These are phyloP conservation scores for Sugiyamaella pinicola DNA, from an alignment of 1,139 yeast species.

Conservation along the genomic window DNA sequence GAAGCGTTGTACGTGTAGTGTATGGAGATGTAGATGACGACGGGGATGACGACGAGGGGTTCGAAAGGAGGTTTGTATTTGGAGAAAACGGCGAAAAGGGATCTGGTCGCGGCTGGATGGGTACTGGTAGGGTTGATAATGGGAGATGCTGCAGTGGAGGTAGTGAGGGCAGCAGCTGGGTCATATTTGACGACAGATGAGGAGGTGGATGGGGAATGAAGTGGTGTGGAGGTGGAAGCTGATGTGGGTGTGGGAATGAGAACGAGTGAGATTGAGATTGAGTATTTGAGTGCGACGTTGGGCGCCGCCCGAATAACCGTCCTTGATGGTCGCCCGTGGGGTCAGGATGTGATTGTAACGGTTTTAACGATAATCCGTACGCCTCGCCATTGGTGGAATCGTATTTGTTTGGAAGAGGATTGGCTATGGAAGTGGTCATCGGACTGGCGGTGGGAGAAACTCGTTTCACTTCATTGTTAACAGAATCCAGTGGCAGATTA, in stretches of 20 bases:
- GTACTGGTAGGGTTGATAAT: background rate
- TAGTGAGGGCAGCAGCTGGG: background rate
- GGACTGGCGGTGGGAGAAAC: background rate
- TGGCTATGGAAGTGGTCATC: background rate
- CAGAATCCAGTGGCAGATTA: too few relatives aligned
- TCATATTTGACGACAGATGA: background rate
- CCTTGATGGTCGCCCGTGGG: background rate
- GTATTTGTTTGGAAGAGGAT: background rate
- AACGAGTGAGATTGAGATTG: background rate
- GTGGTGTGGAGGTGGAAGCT: too few relatives aligned
- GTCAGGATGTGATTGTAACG: background rate
- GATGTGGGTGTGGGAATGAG: too few relatives aligned
- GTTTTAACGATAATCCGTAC: background rate
- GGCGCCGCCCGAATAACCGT: too few relatives aligned
- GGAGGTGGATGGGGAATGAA: too few relatives aligned
- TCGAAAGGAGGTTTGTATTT: too few relatives aligned
- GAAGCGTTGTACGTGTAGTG: background rate
- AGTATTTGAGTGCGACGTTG: too few relatives aligned
- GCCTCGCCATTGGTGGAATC: background rate
- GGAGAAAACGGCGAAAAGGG: background rate
- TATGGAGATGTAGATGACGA: background rate
- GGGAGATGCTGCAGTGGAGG: background rate
- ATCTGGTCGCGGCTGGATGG: conserved; percentile 9
- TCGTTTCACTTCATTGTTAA: too few relatives aligned
- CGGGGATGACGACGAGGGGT: background rate